phyloP scores from a whole-genome alignment of 306 rosid species.

The Pterocarpus santalinus region DNA sequence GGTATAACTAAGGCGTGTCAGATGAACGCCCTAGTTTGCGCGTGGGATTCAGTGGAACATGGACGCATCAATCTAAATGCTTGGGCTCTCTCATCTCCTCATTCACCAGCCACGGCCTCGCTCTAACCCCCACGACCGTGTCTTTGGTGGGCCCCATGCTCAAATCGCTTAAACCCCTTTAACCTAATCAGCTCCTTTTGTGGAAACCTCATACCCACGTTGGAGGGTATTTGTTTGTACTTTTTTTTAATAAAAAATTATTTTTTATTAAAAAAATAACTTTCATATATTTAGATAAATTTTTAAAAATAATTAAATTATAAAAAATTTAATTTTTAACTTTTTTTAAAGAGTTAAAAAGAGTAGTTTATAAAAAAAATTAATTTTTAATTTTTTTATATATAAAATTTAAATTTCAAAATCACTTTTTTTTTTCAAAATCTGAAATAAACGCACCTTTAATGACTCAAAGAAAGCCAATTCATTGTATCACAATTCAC shows the following conservation, averaged over 20 bases:
- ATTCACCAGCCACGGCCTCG: constrained; percentile 73
- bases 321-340: no score
- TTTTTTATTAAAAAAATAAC: no score
- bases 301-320: no score
- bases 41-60: not conserved
- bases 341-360: no score
- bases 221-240: no score
- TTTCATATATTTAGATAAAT: no score
- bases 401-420: no score
- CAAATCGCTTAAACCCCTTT: constrained; percentile 8
- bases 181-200: not conserved
- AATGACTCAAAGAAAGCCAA: constrained; percentile 2
- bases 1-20: no score
- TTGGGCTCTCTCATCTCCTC: constrained; percentile 65
- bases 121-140: constrained; percentile 56
- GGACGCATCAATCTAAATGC: constrained; percentile 41
- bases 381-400: no score
- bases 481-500: not conserved
- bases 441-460: not conserved
- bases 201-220: not conserved
- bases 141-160: constrained; percentile 53
- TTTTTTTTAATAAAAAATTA: no score
- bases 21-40: not conserved
- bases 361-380: no score
- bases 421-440: no score